phyloP scores from a whole-genome alignment of 768 basidiomycete genomes.

The Mycena vitilis region DNA sequence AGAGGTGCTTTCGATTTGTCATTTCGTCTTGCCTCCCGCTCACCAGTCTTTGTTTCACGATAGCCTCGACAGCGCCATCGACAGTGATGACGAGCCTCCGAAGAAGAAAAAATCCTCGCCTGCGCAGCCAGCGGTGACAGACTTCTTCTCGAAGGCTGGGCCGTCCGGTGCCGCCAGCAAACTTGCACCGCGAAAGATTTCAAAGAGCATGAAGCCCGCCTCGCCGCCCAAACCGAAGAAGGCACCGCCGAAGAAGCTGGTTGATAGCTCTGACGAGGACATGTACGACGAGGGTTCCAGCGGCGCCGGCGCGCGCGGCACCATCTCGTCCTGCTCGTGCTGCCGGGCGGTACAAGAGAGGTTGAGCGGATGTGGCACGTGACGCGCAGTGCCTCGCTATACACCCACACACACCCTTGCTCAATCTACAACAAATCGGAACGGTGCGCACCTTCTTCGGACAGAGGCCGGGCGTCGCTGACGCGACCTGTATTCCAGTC shows the following conservation, averaged over 20 bases:
- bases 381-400: no score
- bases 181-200: constrained; percentile 58
- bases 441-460: no score
- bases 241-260: constrained; percentile 51
- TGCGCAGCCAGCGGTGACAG: constrained; percentile 57
- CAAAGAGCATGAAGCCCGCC: constrained; percentile 70
- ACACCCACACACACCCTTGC: no score
- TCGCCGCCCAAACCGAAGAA: constrained; percentile 67
- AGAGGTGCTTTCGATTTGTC: constrained; percentile 60
- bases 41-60: constrained; percentile 43
- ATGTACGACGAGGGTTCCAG: constrained; percentile 58
- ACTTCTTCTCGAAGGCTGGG: constrained; percentile 68
- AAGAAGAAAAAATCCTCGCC: constrained; percentile 64
- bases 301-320: constrained; percentile 53
- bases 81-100: constrained; percentile 59
- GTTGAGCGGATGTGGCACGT: no score
- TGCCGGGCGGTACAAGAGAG: no score
- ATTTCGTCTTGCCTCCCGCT: background rate
- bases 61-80: constrained; percentile 45
- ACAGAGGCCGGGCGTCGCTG: no score
- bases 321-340: constrained; percentile 63
- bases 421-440: no score
- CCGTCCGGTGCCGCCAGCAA: constrained; percentile 54
- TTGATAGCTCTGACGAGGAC: constrained; percentile 58
- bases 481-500: no score